These are phyloP conservation scores for Erigeron canadensis DNA, from an alignment of 129 eudicot species.

Conservation along the genomic window DNA sequence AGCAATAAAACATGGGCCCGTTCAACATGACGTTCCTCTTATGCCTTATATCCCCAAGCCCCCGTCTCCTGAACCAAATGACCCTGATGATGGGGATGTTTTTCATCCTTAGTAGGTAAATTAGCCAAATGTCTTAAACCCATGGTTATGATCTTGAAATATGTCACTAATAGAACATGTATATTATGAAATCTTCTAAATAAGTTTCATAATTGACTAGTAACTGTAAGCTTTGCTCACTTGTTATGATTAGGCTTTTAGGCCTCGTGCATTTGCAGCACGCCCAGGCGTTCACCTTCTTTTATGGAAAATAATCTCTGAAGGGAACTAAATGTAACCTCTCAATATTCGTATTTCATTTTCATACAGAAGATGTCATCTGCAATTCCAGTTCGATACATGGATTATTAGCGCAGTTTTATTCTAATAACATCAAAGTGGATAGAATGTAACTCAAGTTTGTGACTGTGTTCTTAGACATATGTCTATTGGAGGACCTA, in stretches of 20 bases:
- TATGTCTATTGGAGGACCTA: too few species aligned
- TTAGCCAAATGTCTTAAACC: background rate
- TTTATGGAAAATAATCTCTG: too few species aligned
- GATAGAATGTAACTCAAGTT: too few species aligned
- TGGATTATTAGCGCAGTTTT: too few species aligned
- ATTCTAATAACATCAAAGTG: too few species aligned
- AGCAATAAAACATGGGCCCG: slow-evolving; percentile 61
- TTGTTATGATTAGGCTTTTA: background rate
- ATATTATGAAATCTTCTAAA: background rate
- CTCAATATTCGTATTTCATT: too few species aligned
- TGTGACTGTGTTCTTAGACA: too few species aligned
- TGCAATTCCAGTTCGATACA: too few species aligned
- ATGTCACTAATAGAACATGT: background rate
- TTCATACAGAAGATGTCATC: too few species aligned
- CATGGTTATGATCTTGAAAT: background rate
- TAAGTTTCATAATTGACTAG: background rate
- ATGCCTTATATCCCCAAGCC: slow-evolving; percentile 72
- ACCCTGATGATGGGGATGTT: slow-evolving; percentile 25
- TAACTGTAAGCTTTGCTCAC: background rate
- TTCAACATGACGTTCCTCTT: slow-evolving; percentile 73
- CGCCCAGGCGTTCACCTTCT: too few species aligned
- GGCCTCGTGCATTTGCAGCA: too few species aligned
- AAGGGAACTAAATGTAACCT: too few species aligned
- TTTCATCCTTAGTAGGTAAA: slow-evolving; percentile 22
- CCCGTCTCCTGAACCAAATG: slow-evolving; percentile 44